These are phyloP conservation scores for Lablab purpureus DNA, from an alignment of 306 rosid genomes.

Conservation along the genomic window DNA sequence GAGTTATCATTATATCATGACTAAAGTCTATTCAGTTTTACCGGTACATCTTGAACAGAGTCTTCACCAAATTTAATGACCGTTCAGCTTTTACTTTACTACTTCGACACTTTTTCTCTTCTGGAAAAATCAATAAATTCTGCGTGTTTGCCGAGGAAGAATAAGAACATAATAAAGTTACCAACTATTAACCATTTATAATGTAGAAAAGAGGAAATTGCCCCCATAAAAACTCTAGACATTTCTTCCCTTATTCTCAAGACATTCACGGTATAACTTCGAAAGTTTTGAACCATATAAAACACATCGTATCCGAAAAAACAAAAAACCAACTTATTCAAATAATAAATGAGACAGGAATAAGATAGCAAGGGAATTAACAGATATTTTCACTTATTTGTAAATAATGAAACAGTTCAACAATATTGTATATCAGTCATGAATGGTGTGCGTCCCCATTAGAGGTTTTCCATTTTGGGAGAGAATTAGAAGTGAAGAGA, in stretches of 20 bases:
- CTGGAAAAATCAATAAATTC: too few species aligned
- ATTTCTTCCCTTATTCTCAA: neutral
- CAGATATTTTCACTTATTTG: neutral
- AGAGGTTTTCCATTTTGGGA: conserved; percentile 37
- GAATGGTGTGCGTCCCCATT: conserved; percentile 24
- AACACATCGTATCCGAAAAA: neutral
- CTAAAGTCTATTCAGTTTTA: too few species aligned
- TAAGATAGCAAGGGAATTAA: conserved; percentile 11
- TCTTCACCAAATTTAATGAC: too few species aligned
- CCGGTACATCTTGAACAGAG: too few species aligned
- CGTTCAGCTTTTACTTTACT: too few species aligned
- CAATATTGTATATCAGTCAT: conserved; percentile 21
- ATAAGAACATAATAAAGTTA: neutral
- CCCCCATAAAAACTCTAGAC: neutral
- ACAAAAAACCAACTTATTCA: neutral
- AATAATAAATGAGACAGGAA: conserved; percentile 12
- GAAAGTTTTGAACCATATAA: conserved; percentile 9
- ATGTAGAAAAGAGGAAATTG: neutral
- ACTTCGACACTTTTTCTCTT: too few species aligned
- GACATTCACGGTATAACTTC: neutral
- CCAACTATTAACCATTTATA: neutral
- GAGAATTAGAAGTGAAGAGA: conserved; percentile 43
- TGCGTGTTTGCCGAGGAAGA: too few species aligned
- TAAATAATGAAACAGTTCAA: neutral
- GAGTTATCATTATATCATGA: too few species aligned